Base-by-base conservation (phyloP, 108 stramenopile genomes). In the Aurantiochytrium sp. region DNA sequence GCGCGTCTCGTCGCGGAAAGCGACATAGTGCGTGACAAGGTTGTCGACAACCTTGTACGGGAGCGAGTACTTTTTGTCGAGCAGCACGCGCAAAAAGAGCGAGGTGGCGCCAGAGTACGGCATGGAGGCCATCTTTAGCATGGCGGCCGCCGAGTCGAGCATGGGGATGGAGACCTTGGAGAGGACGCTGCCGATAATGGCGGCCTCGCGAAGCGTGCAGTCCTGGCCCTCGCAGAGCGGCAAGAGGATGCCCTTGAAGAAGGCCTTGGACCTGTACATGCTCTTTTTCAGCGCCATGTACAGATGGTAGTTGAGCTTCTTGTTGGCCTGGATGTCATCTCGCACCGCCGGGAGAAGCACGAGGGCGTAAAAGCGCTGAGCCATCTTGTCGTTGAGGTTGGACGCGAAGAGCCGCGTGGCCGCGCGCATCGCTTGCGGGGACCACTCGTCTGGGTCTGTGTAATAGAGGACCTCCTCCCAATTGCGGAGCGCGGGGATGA, bases 391-490 rank as follows among this genome's bases (percentile, higher is more conserved):
- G 88, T 98, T 97, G 50, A 98, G 91, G 88, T 99, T 99, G 86
- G 98, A 98, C 15, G 97, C 97, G 91, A 99, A 98, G 37, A 99
- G 95, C 19, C 96, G 93, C 5, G 99, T 99, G 0, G 97, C 97
- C 8, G 97, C 97, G 88, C 90, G 96, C 95, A 96, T 97, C 42
- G 97, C 97, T 65, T 97, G 97, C 17, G 97, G 96, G 15, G 97
- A 96, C 99, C 99, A 99, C 55, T 85, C 54, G 87, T 99, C 97
- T 8, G 99, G 99, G 39, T 96, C 95, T 15, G 98, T 98, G 73
- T 98, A 90, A 89, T 96, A 98, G 27, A 99, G 91, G 19, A 98
- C 95, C 88, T 98, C 96, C 91, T 99, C 99, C 99, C 99, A 99
- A 69, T 97, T 97, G 55, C 91, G 90, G 36, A 99, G 89, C 4